Conservation (phyloP, 2,329 filamentous ascomycete genomes). For the Teratosphaeria epicoccoides region DNA sequence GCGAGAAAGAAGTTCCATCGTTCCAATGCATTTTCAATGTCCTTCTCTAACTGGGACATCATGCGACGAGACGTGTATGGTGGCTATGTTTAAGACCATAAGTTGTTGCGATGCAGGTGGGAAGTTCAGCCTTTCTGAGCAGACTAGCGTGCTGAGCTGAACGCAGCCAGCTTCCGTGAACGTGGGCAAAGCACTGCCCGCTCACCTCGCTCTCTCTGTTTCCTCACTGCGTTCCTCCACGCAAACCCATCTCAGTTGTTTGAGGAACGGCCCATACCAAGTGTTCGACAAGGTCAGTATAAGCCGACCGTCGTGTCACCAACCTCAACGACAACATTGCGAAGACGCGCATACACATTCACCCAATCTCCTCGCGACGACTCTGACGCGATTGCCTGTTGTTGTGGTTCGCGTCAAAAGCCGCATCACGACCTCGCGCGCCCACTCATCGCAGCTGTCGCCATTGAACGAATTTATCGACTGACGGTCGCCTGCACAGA, state of each 20-base stretch:
- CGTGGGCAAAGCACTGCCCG: background rate
- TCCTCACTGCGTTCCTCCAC: background rate
- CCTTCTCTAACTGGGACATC: background rate
- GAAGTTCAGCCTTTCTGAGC: background rate
- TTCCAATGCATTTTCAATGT: background rate
- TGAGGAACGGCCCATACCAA: background rate
- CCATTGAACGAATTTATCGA: conserved; percentile 4
- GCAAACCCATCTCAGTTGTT: background rate
- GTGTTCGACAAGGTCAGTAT: background rate
- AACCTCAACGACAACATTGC: background rate
- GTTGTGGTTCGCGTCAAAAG: conserved; percentile 6
- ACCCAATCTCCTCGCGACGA: background rate
- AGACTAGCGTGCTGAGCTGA: background rate
- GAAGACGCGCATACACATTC: background rate
- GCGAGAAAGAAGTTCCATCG: background rate
- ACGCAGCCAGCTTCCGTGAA: background rate
- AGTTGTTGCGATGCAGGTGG: background rate
- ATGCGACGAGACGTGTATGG: no score
- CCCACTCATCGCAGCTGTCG: conserved; percentile 2
- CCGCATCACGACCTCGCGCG: conserved; percentile 1
- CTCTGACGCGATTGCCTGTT: conserved; percentile 6
- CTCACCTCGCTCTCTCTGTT: background rate
- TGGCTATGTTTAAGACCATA: background rate
- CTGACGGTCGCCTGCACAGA: background rate
- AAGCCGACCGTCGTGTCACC: background rate